Base-by-base conservation (phyloP, 768 basidiomycete genomes). In the Hericium rajendrae region DNA sequence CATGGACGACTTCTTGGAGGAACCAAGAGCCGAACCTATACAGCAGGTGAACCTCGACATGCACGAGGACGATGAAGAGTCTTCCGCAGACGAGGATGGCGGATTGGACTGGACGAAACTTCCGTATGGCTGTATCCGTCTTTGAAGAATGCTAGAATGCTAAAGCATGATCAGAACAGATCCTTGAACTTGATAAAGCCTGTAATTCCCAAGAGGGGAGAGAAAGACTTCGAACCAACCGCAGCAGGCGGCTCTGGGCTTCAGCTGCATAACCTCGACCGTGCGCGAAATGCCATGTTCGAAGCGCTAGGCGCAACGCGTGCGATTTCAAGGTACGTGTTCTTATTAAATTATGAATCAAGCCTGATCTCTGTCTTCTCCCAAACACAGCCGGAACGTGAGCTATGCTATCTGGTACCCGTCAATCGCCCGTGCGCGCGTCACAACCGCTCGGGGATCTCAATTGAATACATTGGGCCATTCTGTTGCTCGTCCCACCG, bases 191-290 rank as follows among this genome's bases (percentile, higher is more conserved):
- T 64, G 15, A 64, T 71, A 4, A 79, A 85, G 41, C 88, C 88
- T 2, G 75, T 88, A 6, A 94, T 99, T 53, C 97, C 97, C 6
- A 94, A 91, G 70, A 82, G 97, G 26, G 97, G 97, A 2, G 97
- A 98, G 71, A 98, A 99, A 68, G 94, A 98, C 62, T 98, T 93
- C 62, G 95, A 98, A 68, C 97, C 97, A 1, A 75, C 76, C 62
- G 65, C 73, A 53, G 74, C 77, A 20, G 75, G 74, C 9, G 88
- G 86, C 6, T 86, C 90, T 11, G 82, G 80, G 12, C 73, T 91
- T 12, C 97, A 98, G 66, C 71, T 83, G 26, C 86, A 91, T 71
- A 81, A 91, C 59, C 78, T 98, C 20, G 85, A 90, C 55, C 79
- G 84, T 32, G 81, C 91, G 49, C 74, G 95, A 55, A 73, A 78